Conservation (phyloP, 805 yeast genomes). For the Limtongozyma cylindracea region DNA sequence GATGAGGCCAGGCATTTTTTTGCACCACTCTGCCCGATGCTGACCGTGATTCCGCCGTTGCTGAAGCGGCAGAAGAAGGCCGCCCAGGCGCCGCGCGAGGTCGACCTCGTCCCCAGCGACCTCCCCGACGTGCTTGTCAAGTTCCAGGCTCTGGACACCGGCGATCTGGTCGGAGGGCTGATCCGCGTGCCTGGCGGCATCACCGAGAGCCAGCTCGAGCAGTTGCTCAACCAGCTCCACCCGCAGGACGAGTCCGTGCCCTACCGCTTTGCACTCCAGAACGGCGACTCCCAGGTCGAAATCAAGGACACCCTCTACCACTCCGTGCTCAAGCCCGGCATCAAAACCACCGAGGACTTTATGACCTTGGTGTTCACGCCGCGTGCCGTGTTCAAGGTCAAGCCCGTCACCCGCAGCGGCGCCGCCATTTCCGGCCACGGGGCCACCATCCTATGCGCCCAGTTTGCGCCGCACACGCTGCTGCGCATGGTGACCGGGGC, state of each 20-base stretch:
- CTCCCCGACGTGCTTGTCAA: conserved; percentile 71
- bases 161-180: conserved; percentile 63
- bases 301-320: conserved; percentile 54
- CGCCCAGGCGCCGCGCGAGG: conserved; percentile 63
- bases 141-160: conserved; percentile 86
- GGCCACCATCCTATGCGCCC: conserved; percentile 73
- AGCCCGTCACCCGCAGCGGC: conserved; percentile 71
- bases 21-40: conserved; percentile 21
- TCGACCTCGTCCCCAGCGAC: conserved; percentile 47
- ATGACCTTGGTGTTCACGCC: conserved; percentile 84
- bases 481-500: conserved; percentile 83
- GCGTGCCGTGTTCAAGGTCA: conserved; percentile 81
- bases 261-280: conserved; percentile 52
- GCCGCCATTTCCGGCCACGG: conserved; percentile 94
- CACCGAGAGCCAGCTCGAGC: conserved; percentile 67
- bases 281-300: conserved; percentile 27
- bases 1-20: neutral
- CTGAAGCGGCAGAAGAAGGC: conserved; percentile 68
- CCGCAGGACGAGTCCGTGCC: conserved; percentile 77
- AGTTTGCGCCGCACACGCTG: conserved; percentile 79
- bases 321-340: conserved; percentile 67
- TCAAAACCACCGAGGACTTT: conserved; percentile 79
- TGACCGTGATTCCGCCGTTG: conserved; percentile 84
- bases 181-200: conserved; percentile 81
- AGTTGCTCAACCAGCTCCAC: conserved; percentile 57